phyloP scores from a whole-genome alignment of 2,329 filamentous ascomycete genomes.

The Dothistroma septosporum region DNA sequence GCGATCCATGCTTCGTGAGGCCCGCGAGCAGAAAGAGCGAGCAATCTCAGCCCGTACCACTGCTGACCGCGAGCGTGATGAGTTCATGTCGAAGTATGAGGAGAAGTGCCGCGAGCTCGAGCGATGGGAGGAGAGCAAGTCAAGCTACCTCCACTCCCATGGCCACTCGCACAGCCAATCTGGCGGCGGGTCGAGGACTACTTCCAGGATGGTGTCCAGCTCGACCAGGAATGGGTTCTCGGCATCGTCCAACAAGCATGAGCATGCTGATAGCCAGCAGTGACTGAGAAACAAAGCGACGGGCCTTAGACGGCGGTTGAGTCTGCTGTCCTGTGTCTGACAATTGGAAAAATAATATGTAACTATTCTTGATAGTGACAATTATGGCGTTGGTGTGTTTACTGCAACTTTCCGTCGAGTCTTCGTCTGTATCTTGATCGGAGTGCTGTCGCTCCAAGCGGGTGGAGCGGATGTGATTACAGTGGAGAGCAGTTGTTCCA shows the following conservation, averaged over 20 bases:
- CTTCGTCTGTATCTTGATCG: too few species aligned
- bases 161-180: constrained; percentile 2
- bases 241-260: constrained; percentile 5
- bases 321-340: not conserved
- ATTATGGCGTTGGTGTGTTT: not conserved
- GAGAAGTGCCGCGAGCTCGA: constrained; percentile 30
- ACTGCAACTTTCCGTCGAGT: too few species aligned
- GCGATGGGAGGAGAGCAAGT: constrained; percentile 22
- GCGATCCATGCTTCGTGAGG: constrained; percentile 26
- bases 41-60: constrained; percentile 28
- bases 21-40: constrained; percentile 31
- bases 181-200: constrained; percentile 1
- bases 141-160: constrained; percentile 15
- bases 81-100: constrained; percentile 23
- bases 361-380: not conserved
- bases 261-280: not conserved
- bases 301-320: not conserved
- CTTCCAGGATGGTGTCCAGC: constrained; percentile 2
- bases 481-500: not conserved
- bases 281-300: not conserved
- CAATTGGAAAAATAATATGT: not conserved
- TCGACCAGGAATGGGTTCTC: constrained; percentile 5
- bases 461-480: too few species aligned
- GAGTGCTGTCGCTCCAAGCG: too few species aligned
- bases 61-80: constrained; percentile 29